Evolutionary conservation across 345 rosid species (phyloP).

Genomic region (Pistacia vera): DNA sequence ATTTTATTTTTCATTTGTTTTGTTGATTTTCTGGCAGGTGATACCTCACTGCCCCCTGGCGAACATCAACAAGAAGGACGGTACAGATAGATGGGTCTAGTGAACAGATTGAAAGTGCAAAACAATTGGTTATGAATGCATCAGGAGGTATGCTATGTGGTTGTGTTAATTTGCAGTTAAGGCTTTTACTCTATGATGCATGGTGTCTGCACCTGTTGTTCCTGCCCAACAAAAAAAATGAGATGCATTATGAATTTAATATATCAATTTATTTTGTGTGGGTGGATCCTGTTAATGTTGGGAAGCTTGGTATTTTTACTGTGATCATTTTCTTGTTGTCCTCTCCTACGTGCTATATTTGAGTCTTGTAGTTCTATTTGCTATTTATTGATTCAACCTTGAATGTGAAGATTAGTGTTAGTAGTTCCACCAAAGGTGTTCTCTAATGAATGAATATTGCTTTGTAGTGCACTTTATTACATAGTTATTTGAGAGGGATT

Average conservation of each 20-base stretch:
- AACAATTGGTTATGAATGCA: constrained; percentile 88
- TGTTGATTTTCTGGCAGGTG: constrained; percentile 51
- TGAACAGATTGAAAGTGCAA: constrained; percentile 92
- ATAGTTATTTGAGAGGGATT: not conserved
- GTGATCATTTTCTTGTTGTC: not conserved
- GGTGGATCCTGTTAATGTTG: not conserved
- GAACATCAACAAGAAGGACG: constrained; percentile 75
- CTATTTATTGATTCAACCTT: not conserved
- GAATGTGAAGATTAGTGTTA: not conserved
- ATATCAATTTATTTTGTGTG: not conserved
- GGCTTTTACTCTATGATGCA: not conserved
- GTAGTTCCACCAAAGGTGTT: not conserved
- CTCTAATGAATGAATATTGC: not conserved
- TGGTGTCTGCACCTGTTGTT: constrained; percentile 5
- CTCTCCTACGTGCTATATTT: not conserved
- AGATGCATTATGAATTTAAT: not conserved
- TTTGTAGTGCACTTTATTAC: not conserved
- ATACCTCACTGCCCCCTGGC: constrained; percentile 98
- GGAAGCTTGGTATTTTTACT: constrained; percentile 3
- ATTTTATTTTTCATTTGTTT: not conserved
- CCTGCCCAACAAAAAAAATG: not conserved
- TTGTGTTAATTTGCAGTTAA: constrained; percentile 32
- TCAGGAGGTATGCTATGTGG: constrained; percentile 84
- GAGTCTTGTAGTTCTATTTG: not conserved
- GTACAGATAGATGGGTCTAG: constrained; percentile 88